phyloP scores from a whole-genome alignment of 2,329 filamentous ascomycete genomes.

The Chalaropsis thielavioides region DNA sequence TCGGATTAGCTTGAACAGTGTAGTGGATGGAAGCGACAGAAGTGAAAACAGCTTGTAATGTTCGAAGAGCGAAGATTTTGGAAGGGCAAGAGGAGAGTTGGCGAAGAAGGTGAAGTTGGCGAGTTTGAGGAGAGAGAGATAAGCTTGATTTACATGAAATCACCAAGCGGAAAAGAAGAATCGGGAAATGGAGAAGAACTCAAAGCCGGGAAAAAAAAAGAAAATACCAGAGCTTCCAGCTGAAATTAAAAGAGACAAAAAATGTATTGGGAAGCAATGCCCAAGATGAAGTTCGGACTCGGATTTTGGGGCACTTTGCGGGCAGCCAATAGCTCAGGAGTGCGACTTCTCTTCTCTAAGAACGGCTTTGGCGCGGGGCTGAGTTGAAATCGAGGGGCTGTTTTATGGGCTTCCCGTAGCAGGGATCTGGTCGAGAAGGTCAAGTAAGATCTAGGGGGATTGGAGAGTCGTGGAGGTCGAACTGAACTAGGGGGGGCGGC shows the following conservation, averaged over 20 bases:
- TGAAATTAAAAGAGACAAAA: constrained; percentile 12
- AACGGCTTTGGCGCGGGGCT: constrained; percentile 17
- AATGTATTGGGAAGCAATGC: constrained; percentile 13
- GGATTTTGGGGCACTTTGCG: not conserved
- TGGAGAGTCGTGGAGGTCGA: not conserved
- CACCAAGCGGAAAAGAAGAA: not conserved
- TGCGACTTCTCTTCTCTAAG: not conserved
- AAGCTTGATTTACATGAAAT: not conserved
- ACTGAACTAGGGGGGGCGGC: not conserved
- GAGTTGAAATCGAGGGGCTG: constrained; percentile 17
- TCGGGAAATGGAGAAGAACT: constrained; percentile 1
- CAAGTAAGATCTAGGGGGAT: constrained; percentile 1
- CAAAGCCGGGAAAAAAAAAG: not conserved
- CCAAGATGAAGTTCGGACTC: constrained; percentile 7
- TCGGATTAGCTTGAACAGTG: not conserved
- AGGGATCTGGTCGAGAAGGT: constrained; percentile 2
- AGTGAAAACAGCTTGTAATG: not conserved
- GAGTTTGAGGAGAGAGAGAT: not conserved
- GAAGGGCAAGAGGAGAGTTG: not conserved
- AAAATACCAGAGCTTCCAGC: constrained; percentile 7
- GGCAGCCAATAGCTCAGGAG: constrained; percentile 7
- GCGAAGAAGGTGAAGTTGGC: constrained; percentile 5
- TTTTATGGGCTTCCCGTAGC: constrained; percentile 11
- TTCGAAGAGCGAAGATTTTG: not conserved
- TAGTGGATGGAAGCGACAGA: not conserved